These are phyloP conservation scores for Didymellaceae sp. DNA, from an alignment of 2,329 filamentous ascomycete species.

Conservation along the genomic window DNA sequence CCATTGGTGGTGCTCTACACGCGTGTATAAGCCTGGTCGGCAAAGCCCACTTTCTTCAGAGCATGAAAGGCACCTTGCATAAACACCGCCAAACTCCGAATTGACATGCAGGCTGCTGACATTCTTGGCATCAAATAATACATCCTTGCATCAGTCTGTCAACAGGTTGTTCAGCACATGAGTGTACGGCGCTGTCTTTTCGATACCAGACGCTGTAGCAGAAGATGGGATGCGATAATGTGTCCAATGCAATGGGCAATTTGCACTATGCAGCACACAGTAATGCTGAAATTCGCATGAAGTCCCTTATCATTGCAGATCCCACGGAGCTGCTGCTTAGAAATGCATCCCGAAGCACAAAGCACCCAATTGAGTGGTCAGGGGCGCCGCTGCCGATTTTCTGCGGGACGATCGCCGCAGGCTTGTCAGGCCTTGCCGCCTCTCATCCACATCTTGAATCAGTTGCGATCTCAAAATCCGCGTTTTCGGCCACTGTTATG, in stretches of 20 bases:
- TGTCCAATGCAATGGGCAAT: too few species aligned
- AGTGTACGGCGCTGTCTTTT: too few species aligned
- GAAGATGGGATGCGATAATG: too few species aligned
- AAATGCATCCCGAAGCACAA: slow-evolving; percentile 1
- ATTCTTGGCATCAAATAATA: slow-evolving; percentile 1
- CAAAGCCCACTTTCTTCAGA: too few species aligned
- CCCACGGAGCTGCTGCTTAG: slow-evolving; percentile 10
- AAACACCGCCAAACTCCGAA: slow-evolving; percentile 9
- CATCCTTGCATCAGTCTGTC: too few species aligned
- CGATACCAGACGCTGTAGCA: too few species aligned
- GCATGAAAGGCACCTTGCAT: too few species aligned
- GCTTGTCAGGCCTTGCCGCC: slow-evolving; percentile 10
- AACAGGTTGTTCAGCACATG: too few species aligned
- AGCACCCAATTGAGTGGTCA: background rate
- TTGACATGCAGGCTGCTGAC: slow-evolving; percentile 11
- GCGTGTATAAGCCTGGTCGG: too few species aligned
- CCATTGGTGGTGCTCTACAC: too few species aligned
- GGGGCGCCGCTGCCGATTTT: slow-evolving; percentile 3
- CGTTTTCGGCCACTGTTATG: slow-evolving; percentile 6
- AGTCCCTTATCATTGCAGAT: background rate
- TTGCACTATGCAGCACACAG: too few species aligned
- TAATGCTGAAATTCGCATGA: background rate
- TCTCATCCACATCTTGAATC: slow-evolving; percentile 15
- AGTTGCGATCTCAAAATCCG: slow-evolving; percentile 4
- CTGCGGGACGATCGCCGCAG: slow-evolving; percentile 14